Base-by-base conservation (phyloP, 257 asterid species). In the Gardenia jasminoides region DNA sequence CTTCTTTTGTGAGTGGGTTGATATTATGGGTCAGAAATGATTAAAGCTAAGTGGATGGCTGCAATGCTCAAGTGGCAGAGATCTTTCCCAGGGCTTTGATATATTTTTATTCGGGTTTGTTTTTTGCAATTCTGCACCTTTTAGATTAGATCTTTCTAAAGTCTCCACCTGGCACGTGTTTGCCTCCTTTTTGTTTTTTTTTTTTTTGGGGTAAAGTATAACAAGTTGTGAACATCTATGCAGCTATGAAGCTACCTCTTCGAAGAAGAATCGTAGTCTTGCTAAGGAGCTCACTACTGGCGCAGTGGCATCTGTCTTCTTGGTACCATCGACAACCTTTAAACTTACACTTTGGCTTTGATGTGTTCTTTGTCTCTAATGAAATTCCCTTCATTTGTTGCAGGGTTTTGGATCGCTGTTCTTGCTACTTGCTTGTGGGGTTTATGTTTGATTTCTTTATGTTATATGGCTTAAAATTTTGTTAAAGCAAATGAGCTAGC, bases 361-460 rank as follows among this genome's bases (percentile, higher is more conserved):
- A 76, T 64, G 75, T 67, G 33, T 64, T 56, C 41, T 80, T n/a
- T 65, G 78, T 10, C 58, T 64, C 68, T 52, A 50, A 41, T 3
- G 0, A 61, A 67, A 58, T 78, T 22, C 78, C 59, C 24, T 76
- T 82, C 70, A 43, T 48, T 58, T 80, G 65, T 44, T 76, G 86
- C 96, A 95, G 98, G 99, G 99, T 68, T 95, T 95, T 64, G 99
- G 99, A 78, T 93, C 98, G 78, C 83, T 95, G 85, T 95, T 95
- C 90, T 83, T 95, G 92, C 91, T 95, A 47, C 99, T 95, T 78
- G 88, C 99, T 77, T 89, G 92, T 3, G 99, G 99, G n/a, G 91
- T 95, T 77, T 95, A 93, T 76, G 99, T 95, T 82, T 95, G 92
- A 93, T 78, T 54, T 80, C 74, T 30, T 64, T 54, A 17, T 24